phyloP scores from a whole-genome alignment of 805 yeast species.

The Wickerhamomyces ciferrii region DNA sequence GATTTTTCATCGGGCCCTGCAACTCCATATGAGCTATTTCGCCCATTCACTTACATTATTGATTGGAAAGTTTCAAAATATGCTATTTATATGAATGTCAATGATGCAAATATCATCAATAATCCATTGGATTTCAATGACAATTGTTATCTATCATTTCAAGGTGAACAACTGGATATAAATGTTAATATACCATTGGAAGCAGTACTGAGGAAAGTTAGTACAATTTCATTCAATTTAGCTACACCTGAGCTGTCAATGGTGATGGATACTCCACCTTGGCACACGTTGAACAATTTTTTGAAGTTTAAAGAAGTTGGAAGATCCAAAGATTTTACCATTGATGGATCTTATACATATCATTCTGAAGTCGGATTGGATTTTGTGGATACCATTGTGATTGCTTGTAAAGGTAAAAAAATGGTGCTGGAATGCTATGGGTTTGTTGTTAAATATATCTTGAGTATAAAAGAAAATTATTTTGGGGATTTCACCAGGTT shows the following conservation, averaged over 20 bases:
- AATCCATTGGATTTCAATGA: slow-evolving; percentile 82
- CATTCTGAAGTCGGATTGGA: slow-evolving; percentile 54
- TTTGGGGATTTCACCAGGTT: slow-evolving; percentile 85
- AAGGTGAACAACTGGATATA: slow-evolving; percentile 51
- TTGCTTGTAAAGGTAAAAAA: slow-evolving; percentile 61
- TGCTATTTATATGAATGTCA: slow-evolving; percentile 68
- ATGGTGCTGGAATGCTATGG: slow-evolving; percentile 77
- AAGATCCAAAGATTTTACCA: slow-evolving; percentile 50
- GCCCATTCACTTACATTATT: slow-evolving; percentile 62
- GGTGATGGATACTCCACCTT: slow-evolving; percentile 74
- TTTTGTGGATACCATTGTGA: slow-evolving; percentile 61
- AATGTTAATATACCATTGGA: slow-evolving; percentile 54
- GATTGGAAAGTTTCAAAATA: slow-evolving; percentile 57
- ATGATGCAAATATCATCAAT: slow-evolving; percentile 83
- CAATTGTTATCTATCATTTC: slow-evolving; percentile 70
- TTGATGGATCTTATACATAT: slow-evolving; percentile 64
- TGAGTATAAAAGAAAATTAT: slow-evolving; percentile 79
- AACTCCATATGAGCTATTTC: slow-evolving; percentile 67
- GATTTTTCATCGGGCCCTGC: slow-evolving; percentile 77
- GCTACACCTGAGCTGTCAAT: slow-evolving; percentile 57
- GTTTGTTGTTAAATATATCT: slow-evolving; percentile 65
- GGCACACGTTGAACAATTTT: slow-evolving; percentile 84
- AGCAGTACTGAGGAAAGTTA: slow-evolving; percentile 44
- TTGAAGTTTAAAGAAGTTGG: slow-evolving; percentile 62
- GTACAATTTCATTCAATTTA: slow-evolving; percentile 44